Percentiles rank a stretch among this genome's conserved stretches.
These are phyloP conservation scores for Prunus armeniaca DNA, from an alignment of 306 rosid genomes.

Conservation along the genomic window DNA sequence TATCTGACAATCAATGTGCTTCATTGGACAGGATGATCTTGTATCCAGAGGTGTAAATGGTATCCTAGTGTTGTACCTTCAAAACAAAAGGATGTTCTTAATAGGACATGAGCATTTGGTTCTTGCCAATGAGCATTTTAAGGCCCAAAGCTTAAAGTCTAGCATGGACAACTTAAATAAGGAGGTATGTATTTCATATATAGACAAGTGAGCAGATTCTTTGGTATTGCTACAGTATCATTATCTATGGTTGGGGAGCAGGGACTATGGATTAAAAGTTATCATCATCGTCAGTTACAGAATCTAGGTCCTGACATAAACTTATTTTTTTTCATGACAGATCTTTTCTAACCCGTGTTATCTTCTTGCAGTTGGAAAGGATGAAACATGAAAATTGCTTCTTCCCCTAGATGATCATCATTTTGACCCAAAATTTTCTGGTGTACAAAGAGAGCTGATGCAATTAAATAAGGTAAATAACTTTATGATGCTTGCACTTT, in stretches of 20 bases:
- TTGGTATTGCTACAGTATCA: background rate
- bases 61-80: slow-evolving; percentile 28
- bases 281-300: background rate
- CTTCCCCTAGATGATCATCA: slow-evolving; percentile 43
- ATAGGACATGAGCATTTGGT: slow-evolving; percentile 47
- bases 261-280: slow-evolving; percentile 14
- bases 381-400: slow-evolving; percentile 75
- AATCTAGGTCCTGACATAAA: background rate
- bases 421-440: slow-evolving; percentile 50
- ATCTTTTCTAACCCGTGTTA: slow-evolving; percentile 18
- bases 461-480: slow-evolving; percentile 67
- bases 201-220: slow-evolving; percentile 5
- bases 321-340: background rate
- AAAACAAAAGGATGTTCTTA: slow-evolving; percentile 41
- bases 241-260: slow-evolving; percentile 12
- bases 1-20: slow-evolving; percentile 23
- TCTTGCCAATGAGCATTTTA: slow-evolving; percentile 41
- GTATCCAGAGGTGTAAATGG: slow-evolving; percentile 38
- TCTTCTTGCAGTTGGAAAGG: slow-evolving; percentile 75
- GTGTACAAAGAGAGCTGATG: slow-evolving; percentile 65
- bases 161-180: slow-evolving; percentile 71
- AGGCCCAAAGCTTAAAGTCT: slow-evolving; percentile 57
- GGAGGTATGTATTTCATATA: slow-evolving; percentile 50
- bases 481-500: slow-evolving; percentile 14
- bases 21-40: slow-evolving; percentile 49